Conservation (phyloP, 2,329 filamentous ascomycete genomes). For the Rhinocladiella similis region DNA sequence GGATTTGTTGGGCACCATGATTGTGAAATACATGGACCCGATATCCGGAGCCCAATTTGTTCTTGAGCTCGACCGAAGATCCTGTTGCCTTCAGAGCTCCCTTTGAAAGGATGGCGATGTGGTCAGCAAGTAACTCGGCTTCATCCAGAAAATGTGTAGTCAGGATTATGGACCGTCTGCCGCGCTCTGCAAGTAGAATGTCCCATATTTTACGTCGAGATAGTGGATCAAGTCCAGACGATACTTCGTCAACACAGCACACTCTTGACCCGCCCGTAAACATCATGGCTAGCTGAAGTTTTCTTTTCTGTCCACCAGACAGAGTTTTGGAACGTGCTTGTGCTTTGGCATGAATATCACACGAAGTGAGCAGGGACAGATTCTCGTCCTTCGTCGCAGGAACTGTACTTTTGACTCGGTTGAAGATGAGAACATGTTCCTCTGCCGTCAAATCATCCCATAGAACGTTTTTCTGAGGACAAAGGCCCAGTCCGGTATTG, state of each 20-base stretch:
- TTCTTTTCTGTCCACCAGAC: conserved; percentile 88
- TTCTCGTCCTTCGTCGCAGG: conserved; percentile 25
- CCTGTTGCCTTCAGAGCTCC: conserved; percentile 79
- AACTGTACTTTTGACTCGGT: conserved; percentile 63
- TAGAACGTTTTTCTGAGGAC: conserved; percentile 90
- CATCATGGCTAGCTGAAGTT: conserved; percentile 91
- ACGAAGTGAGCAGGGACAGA: conserved; percentile 62
- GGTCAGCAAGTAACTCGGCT: conserved; percentile 83
- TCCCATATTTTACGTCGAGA: conserved; percentile 91
- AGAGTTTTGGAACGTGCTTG: conserved; percentile 73
- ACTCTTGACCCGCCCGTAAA: conserved; percentile 84
- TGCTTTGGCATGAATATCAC: conserved; percentile 75
- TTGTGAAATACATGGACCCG: conserved; percentile 71
- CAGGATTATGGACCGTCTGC: conserved; percentile 76
- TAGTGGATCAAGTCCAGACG: conserved; percentile 81
- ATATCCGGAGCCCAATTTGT: conserved; percentile 79
- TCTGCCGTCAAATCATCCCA: conserved; percentile 86
- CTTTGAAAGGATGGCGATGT: conserved; percentile 84
- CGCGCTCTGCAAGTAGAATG: conserved; percentile 82
- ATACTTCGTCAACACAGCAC: conserved; percentile 90
- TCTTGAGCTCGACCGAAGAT: conserved; percentile 82
- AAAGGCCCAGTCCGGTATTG: conserved; percentile 78
- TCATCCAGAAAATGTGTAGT: conserved; percentile 95
- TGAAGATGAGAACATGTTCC: conserved; percentile 84
- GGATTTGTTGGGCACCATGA: conserved; percentile 41